Conservation (phyloP, 23 red algal genomes). For the Cyanidioschyzon merolae region DNA sequence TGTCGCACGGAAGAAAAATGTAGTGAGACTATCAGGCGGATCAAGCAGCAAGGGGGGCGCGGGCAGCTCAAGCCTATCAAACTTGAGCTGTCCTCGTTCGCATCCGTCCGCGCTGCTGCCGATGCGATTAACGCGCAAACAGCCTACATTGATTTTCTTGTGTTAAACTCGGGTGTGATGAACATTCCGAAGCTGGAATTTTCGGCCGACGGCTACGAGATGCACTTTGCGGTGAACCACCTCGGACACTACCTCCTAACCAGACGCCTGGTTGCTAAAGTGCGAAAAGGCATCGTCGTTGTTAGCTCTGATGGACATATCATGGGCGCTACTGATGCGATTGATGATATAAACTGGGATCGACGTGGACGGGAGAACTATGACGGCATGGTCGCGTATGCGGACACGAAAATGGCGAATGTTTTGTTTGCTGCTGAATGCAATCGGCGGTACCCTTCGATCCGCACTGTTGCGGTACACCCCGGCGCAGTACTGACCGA, state of each 20-base stretch:
- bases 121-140: background rate
- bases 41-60: conserved; percentile 13
- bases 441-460: background rate
- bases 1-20: conserved; percentile 51
- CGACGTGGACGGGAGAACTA: conserved; percentile 26
- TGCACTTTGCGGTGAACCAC: conserved; percentile 91
- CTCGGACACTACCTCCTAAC: conserved; percentile 71
- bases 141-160: conserved; percentile 35
- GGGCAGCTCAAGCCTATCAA: background rate
- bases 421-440: conserved; percentile 39
- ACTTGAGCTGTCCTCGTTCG: conserved; percentile 43
- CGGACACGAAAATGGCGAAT: conserved; percentile 64
- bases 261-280: conserved; percentile 34
- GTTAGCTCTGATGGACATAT: conserved; percentile 29
- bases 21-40: conserved; percentile 16
- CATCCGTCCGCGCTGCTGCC: conserved; percentile 56
- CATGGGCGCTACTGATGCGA: conserved; percentile 14
- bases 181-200: conserved; percentile 18
- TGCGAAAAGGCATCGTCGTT: conserved; percentile 39
- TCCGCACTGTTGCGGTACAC: conserved; percentile 25
- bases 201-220: conserved; percentile 28
- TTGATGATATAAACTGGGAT: conserved; percentile 42
- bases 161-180: conserved; percentile 86
- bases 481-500: conserved; percentile 26
- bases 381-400: conserved; percentile 64